Evolutionary conservation across 441 rosid genomes (phyloP).

Genomic region (Adansonia gregorii): DNA sequence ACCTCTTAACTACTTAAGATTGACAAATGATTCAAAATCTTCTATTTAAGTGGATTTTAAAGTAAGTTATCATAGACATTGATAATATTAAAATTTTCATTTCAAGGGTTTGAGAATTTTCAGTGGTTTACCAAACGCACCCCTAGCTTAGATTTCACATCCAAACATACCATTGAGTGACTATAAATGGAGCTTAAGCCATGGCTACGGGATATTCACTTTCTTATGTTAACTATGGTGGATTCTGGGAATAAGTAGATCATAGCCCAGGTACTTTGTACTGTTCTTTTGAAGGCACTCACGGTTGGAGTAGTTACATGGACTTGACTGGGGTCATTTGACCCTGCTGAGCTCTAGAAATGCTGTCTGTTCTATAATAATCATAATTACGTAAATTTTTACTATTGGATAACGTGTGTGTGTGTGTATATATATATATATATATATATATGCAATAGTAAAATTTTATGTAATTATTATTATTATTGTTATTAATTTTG

Average conservation of each 20-base stretch:
- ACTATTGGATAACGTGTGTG: too few species aligned
- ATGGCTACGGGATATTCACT: background rate
- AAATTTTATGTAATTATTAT: too few species aligned
- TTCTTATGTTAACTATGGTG: constrained; percentile 5
- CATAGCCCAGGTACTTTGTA: background rate
- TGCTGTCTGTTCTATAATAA: too few species aligned
- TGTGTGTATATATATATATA: too few species aligned
- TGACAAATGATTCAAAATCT: background rate
- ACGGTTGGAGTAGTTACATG: background rate
- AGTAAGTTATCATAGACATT: background rate
- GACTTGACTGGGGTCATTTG: background rate
- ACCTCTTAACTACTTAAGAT: background rate
- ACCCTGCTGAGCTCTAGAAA: background rate
- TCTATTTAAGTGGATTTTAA: background rate
- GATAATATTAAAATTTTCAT: background rate
- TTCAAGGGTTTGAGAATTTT: background rate
- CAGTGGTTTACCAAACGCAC: background rate
- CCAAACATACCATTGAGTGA: background rate
- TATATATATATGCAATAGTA: too few species aligned
- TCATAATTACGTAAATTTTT: too few species aligned
- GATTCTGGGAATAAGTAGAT: background rate
- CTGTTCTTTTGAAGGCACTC: constrained; percentile 1
- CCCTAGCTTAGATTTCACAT: constrained; percentile 3
- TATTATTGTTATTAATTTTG: too few species aligned
- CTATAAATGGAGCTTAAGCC: background rate